These are phyloP conservation scores for Saccharomyces pastorianus DNA, from an alignment of 1,139 yeast genomes.

Conservation along the genomic window DNA sequence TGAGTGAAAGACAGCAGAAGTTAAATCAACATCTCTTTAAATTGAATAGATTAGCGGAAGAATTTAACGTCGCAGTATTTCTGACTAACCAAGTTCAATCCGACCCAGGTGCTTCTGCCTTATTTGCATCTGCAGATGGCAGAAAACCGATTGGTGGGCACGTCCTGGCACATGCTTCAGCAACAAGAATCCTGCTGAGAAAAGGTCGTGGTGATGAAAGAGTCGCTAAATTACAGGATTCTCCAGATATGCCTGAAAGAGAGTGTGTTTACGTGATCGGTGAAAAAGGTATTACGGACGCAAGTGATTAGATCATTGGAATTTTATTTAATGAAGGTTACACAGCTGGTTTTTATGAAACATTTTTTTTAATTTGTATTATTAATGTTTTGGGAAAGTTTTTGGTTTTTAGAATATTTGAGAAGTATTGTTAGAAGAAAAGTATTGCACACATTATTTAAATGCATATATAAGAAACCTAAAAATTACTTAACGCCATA, in stretches of 20 bases:
- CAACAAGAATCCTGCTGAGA: constrained; percentile 48
- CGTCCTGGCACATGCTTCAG: constrained; percentile 57
- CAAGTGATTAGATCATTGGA: constrained; percentile 27
- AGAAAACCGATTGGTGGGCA: constrained; percentile 62
- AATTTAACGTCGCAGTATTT: constrained; percentile 51
- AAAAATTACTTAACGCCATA: neutral
- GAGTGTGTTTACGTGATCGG: constrained; percentile 49
- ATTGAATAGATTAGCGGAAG: constrained; percentile 48
- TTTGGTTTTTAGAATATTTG: neutral
- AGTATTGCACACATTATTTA: neutral
- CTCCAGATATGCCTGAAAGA: constrained; percentile 55
- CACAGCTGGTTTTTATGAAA: neutral
- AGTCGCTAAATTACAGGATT: constrained; percentile 54
- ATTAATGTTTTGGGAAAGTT: neutral
- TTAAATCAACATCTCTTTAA: constrained; percentile 50
- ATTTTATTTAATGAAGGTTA: neutral
- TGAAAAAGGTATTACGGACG: constrained; percentile 47
- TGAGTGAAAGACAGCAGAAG: constrained; percentile 54
- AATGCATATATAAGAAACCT: neutral
- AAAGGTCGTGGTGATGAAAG: constrained; percentile 61
- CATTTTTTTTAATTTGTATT: neutral
- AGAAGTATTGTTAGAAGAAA: neutral
- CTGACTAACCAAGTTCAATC: constrained; percentile 58
- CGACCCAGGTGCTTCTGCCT: constrained; percentile 58
- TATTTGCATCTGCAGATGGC: constrained; percentile 58